A percentile compares a stretch with the other conserved stretches of the same genome.
phyloP scores from a whole-genome alignment of 1,139 yeast species.

The Nematodospora anomalae region DNA sequence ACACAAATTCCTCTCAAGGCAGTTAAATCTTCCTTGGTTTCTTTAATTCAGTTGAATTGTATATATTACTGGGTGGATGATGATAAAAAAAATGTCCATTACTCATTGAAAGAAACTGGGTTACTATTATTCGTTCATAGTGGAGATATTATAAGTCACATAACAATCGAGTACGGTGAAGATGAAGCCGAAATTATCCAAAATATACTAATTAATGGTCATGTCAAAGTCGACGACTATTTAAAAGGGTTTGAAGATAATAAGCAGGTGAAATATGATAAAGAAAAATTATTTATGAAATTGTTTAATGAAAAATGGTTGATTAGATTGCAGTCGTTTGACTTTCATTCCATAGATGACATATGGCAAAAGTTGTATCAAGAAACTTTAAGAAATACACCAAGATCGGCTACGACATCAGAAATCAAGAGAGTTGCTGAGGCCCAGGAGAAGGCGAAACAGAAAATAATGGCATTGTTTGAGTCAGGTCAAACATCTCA shows the following conservation, averaged over 20 bases:
- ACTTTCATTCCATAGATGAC: conserved; percentile 51
- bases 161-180: conserved; percentile 43
- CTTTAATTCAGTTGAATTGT: conserved; percentile 66
- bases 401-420: conserved; percentile 49
- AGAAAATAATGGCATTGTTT: conserved; percentile 38
- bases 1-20: conserved; percentile 42
- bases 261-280: conserved; percentile 18
- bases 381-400: conserved; percentile 50
- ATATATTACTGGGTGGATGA: conserved; percentile 54
- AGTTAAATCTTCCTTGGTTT: conserved; percentile 59
- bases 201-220: conserved; percentile 64
- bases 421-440: conserved; percentile 67
- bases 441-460: conserved; percentile 61
- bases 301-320: conserved; percentile 63
- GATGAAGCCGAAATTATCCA: conserved; percentile 69
- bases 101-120: conserved; percentile 66
- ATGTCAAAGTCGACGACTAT: conserved; percentile 62
- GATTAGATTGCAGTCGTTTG: conserved; percentile 35
- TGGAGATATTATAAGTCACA: conserved; percentile 68
- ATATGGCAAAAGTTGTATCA: conserved; percentile 56
- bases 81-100: conserved; percentile 40
- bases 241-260: conserved; percentile 37
- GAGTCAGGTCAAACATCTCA: conserved; percentile 30
- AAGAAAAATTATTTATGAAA: conserved; percentile 39
- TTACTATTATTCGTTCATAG: conserved; percentile 64